phyloP scores from a whole-genome alignment of 768 basidiomycete genomes.

The Hericium alpestre region DNA sequence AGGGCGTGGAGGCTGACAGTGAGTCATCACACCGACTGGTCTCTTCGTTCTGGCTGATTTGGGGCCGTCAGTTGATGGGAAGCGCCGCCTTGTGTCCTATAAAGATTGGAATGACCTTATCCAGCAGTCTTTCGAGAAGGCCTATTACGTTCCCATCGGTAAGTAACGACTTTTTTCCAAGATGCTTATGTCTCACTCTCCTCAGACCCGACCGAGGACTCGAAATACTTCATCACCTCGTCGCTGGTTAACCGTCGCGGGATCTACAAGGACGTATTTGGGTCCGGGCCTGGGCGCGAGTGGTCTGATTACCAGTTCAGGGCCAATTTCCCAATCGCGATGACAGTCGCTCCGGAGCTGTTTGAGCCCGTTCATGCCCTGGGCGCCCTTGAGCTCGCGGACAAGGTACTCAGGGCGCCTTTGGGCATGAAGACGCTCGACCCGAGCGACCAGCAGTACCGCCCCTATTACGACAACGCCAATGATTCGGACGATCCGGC shows the following conservation, averaged over 20 bases:
- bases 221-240: slow-evolving; percentile 57
- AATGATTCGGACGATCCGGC: slow-evolving; percentile 79
- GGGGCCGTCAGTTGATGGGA: slow-evolving; percentile 49
- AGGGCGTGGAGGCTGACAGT: slow-evolving; percentile 78
- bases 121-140: slow-evolving; percentile 78
- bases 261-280: slow-evolving; percentile 97
- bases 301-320: slow-evolving; percentile 98
- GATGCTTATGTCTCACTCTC: not conserved
- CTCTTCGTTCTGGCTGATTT: not conserved
- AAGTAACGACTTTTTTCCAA: slow-evolving; percentile 13
- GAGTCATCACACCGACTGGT: slow-evolving; percentile 20
- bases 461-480: slow-evolving; percentile 85
- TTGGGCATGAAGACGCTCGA: slow-evolving; percentile 97
- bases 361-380: slow-evolving; percentile 78
- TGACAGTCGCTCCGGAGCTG: slow-evolving; percentile 93
- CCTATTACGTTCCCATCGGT: slow-evolving; percentile 84
- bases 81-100: slow-evolving; percentile 67
- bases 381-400: slow-evolving; percentile 68
- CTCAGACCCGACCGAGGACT: slow-evolving; percentile 63
- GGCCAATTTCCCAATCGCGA: slow-evolving; percentile 89
- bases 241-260: slow-evolving; percentile 77
- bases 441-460: slow-evolving; percentile 77
- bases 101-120: slow-evolving; percentile 83
- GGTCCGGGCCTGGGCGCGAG: slow-evolving; percentile 76
- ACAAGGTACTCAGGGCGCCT: slow-evolving; percentile 72